phyloP scores from a whole-genome alignment of 805 yeast species.

The Ascoidea asiatica region DNA sequence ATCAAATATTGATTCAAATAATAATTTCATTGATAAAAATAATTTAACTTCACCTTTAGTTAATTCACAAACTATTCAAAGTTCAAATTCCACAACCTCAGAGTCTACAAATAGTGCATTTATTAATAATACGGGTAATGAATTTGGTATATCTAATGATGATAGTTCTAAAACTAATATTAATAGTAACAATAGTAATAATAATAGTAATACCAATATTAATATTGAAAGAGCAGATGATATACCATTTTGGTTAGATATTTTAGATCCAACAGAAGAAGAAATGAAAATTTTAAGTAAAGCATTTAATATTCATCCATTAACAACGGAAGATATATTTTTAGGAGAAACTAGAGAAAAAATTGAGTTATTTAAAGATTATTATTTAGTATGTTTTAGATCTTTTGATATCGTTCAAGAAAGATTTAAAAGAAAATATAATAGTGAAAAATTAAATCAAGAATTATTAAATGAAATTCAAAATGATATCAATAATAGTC shows the following conservation, averaged over 20 bases:
- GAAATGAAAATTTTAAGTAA: slow-evolving; percentile 88
- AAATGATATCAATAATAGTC: slow-evolving; percentile 7
- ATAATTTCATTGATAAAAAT: too few relatives aligned
- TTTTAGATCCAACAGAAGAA: slow-evolving; percentile 86
- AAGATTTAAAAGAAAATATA: slow-evolving; percentile 37
- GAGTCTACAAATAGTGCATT: too few relatives aligned
- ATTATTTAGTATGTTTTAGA: slow-evolving; percentile 84
- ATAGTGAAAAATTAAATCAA: slow-evolving; percentile 24
- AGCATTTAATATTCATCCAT: slow-evolving; percentile 90
- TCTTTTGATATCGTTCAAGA: slow-evolving; percentile 74
- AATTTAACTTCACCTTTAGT: too few relatives aligned
- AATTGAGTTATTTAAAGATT: slow-evolving; percentile 82
- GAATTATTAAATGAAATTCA: slow-evolving; percentile 14
- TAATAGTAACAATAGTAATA: too few relatives aligned
- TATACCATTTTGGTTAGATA: slow-evolving; percentile 87
- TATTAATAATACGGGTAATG: slow-evolving; percentile 6
- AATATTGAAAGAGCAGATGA: slow-evolving; percentile 26
- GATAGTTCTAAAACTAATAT: too few relatives aligned
- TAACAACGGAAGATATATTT: slow-evolving; percentile 90
- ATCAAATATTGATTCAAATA: too few relatives aligned
- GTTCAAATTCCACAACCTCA: too few relatives aligned
- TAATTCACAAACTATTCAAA: too few relatives aligned
- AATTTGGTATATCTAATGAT: not conserved
- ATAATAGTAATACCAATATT: too few relatives aligned
- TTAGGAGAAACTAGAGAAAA: slow-evolving; percentile 91